Evolutionary conservation across 306 rosid species (phyloP).

Genomic region (Cucurbita pepo): DNA sequence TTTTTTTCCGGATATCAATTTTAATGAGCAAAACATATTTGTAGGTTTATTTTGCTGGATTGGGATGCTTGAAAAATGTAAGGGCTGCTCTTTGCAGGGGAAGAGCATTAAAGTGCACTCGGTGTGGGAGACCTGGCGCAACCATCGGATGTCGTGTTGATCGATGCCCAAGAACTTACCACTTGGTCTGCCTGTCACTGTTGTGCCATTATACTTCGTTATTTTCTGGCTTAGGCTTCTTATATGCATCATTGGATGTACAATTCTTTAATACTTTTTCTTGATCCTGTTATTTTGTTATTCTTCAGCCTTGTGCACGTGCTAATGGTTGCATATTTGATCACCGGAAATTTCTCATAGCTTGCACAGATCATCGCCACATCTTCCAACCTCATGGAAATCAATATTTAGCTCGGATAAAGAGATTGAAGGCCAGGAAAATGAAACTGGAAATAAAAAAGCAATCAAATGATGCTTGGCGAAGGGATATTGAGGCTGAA

Average conservation of each 20-base stretch:
- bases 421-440: conserved; percentile 74
- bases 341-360: conserved; percentile 96
- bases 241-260: neutral
- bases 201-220: neutral
- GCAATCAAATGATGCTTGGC: conserved; percentile 58
- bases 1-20: neutral
- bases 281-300: conserved; percentile 2
- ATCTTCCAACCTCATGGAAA: conserved; percentile 72
- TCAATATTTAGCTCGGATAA: conserved; percentile 47
- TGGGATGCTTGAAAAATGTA: conserved; percentile 92
- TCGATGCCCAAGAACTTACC: conserved; percentile 91
- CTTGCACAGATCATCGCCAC: conserved; percentile 90
- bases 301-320: conserved; percentile 91
- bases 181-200: conserved; percentile 54
- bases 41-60: conserved; percentile 97
- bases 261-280: neutral
- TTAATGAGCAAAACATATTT: conserved; percentile 10
- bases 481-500: conserved; percentile 82
- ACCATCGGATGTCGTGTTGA: conserved; percentile 98
- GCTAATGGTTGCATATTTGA: conserved; percentile 89
- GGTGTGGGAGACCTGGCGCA: conserved; percentile 93
- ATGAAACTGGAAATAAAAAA: conserved; percentile 76
- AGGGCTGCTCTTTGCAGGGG: conserved; percentile 97
- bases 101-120: conserved; percentile 87
- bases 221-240: neutral